Percentiles rank a stretch among this genome's conserved stretches.
Conservation (phyloP, 2,329 filamentous ascomycete species). For the Stemphylium vesicarium region DNA sequence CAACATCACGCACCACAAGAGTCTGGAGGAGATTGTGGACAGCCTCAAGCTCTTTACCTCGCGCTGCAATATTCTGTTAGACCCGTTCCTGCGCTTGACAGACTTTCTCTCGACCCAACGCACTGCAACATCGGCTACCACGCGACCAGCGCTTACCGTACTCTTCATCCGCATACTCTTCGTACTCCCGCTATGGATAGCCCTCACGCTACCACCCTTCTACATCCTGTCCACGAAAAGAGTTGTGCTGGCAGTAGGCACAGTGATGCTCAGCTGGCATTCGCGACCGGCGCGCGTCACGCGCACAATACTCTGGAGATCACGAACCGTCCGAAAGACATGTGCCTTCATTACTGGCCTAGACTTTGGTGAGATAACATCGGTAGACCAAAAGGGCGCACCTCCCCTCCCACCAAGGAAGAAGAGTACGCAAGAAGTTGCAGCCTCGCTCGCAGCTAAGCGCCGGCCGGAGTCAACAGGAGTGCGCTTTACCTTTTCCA, state of each 20-base stretch:
- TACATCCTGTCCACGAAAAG: slow-evolving; percentile 86
- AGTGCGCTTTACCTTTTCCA: slow-evolving; percentile 93
- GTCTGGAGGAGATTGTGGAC: slow-evolving; percentile 95
- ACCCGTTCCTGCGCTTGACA: slow-evolving; percentile 85
- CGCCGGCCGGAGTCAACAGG: slow-evolving; percentile 66
- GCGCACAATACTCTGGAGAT: slow-evolving; percentile 89
- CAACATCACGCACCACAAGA: slow-evolving; percentile 84
- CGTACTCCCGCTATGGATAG: slow-evolving; percentile 86
- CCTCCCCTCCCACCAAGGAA: slow-evolving; percentile 51
- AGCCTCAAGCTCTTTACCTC: slow-evolving; percentile 89
- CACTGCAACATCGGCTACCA: slow-evolving; percentile 89
- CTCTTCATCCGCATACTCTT: slow-evolving; percentile 89
- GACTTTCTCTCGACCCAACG: slow-evolving; percentile 92
- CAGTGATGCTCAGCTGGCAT: slow-evolving; percentile 88
- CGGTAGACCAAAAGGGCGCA: slow-evolving; percentile 35
- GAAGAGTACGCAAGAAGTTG: slow-evolving; percentile 56
- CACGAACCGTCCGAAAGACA: slow-evolving; percentile 72
- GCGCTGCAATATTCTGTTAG: slow-evolving; percentile 88
- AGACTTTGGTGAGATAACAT: slow-evolving; percentile 63
- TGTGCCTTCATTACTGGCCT: slow-evolving; percentile 81
- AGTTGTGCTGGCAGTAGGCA: slow-evolving; percentile 84
- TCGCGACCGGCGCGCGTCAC: slow-evolving; percentile 84
- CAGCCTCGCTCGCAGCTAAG: slow-evolving; percentile 53
- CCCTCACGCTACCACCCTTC: slow-evolving; percentile 80
- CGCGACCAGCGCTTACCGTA: slow-evolving; percentile 84